Evolutionary conservation across 2,329 filamentous ascomycete species (phyloP).

Genomic region (Cyclaneusma minus): DNA sequence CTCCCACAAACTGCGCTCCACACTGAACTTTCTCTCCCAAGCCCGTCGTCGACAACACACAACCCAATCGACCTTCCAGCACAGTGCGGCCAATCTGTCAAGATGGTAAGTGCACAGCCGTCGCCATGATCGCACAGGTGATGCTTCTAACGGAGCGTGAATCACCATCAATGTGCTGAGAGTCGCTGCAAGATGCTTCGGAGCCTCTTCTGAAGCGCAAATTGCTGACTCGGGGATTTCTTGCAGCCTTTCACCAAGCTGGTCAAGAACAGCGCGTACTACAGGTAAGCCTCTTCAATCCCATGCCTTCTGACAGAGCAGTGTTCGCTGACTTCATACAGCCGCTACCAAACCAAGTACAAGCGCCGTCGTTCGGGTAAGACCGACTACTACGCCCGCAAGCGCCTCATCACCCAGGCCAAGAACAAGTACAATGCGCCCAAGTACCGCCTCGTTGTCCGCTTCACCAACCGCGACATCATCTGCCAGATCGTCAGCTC

Average conservation of each 20-base stretch:
- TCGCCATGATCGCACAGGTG: conserved; percentile 5
- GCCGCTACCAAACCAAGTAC: conserved; percentile 99
- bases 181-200: conserved; percentile 99
- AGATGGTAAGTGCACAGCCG: conserved; percentile 47
- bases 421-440: conserved; percentile 99
- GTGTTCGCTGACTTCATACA: conserved; percentile 24
- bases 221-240: conserved; percentile 90
- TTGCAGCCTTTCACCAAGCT: conserved; percentile 78
- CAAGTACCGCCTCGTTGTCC: conserved; percentile 99
- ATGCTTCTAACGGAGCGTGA: conserved; percentile 5
- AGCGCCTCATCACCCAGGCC: conserved; percentile 98
- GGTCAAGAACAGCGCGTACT: conserved; percentile 97
- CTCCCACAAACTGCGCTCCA: conserved; percentile 5
- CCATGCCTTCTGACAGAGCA: conserved; percentile 10
- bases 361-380: conserved; percentile 90
- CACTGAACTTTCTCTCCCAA: conserved; percentile 16
- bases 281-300: conserved; percentile 53
- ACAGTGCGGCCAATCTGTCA: conserved; percentile 29
- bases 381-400: conserved; percentile 99
- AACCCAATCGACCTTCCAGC: conserved; percentile 25
- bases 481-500: conserved; percentile 94
- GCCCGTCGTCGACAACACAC: conserved; percentile 24
- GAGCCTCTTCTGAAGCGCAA: conserved; percentile 86
- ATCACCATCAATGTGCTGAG: conserved; percentile 21
- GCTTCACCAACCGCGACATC: conserved; percentile 99